Evolutionary conservation across 257 asterid species (phyloP).

Genomic region (Solanum dulcamara): DNA sequence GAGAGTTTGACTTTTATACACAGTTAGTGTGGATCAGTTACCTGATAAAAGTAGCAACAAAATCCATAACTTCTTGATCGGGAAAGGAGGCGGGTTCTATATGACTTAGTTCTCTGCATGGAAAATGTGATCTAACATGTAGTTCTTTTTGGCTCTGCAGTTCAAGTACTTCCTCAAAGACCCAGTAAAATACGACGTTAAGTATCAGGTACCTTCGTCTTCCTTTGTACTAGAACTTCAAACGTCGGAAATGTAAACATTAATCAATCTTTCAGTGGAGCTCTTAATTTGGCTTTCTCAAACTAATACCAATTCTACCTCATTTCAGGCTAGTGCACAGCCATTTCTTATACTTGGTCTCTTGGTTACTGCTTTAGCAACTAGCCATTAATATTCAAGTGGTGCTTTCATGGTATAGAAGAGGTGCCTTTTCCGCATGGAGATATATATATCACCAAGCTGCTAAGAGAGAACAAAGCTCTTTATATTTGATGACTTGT

Average conservation of each 20-base stretch:
- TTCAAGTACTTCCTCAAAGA: slow-evolving; percentile 43
- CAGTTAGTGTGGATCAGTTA: neutral
- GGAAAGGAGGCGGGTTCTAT: neutral
- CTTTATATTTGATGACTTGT: neutral
- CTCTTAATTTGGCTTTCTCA: neutral
- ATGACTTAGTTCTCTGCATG: neutral
- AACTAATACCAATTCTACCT: neutral
- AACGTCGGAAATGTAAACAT: neutral
- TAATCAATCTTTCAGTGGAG: neutral
- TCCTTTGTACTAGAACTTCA: neutral
- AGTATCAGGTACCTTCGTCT: slow-evolving; percentile 63
- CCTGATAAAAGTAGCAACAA: neutral
- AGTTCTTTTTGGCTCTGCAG: slow-evolving; percentile 12
- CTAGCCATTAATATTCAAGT: slow-evolving; percentile 41
- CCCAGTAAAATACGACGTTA: slow-evolving; percentile 37
- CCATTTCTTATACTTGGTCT: slow-evolving; percentile 91
- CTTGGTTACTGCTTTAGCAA: slow-evolving; percentile 83
- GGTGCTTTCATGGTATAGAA: neutral
- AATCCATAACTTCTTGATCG: neutral
- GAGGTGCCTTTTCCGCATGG: neutral
- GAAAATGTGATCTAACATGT: neutral
- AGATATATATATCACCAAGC: neutral
- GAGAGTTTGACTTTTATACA: neutral
- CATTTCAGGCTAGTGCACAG: slow-evolving; percentile 88
- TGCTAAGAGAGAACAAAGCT: neutral